Evolutionary conservation across 2,329 filamentous ascomycete species (phyloP), one percentile per base, ranked within the genome.

Genomic region (Colletotrichum navitas): DNA sequence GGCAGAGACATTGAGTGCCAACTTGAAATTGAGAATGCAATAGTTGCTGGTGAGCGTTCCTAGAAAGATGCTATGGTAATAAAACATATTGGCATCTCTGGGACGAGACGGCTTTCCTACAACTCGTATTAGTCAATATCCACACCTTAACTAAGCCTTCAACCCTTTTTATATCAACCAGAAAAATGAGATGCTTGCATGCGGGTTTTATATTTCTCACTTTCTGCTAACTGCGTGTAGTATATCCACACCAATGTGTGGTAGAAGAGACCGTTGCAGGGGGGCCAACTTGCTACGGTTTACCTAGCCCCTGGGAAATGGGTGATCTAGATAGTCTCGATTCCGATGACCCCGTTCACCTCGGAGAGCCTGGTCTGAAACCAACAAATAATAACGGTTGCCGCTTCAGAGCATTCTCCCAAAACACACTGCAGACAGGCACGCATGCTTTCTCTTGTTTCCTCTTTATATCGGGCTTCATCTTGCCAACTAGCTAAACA

Each of bases 1-100:
- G 24, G 24, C 26, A 3, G 26, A 52, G 49, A 24, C 14, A 52
- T 14, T 29, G 5, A 14, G 2, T 26, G 5, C 10, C 3, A 29
- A 1, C 1, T 1, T 24, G 0, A 18, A 5, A 16, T 5, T 5
- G 24, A 29, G 12, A 6, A 18, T 10, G 26, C 24, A 16, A 8
- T 29, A 7, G 5, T 52, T 52, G 49, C 10, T 18, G 26, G 14
- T 18, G 26, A 21, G 47, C 47, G 24, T 51, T 24, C n/a, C 12
- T 2, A 49, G 14, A 49, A 21, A 12, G 11, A 10, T 49, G 3
- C 10, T 14, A 49, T 24, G 21, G 24, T 24, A 4, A 24, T 3
- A 49, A 49, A 49, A 10, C 45, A 49, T 24, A 5, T 12, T 5
- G 45, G n/a, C 4, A 11, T 14, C n/a, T 12, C 45, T 12, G 21